Base-by-base conservation (phyloP, 2,329 filamentous ascomycete species). In the Dactylellina haptotyla region DNA sequence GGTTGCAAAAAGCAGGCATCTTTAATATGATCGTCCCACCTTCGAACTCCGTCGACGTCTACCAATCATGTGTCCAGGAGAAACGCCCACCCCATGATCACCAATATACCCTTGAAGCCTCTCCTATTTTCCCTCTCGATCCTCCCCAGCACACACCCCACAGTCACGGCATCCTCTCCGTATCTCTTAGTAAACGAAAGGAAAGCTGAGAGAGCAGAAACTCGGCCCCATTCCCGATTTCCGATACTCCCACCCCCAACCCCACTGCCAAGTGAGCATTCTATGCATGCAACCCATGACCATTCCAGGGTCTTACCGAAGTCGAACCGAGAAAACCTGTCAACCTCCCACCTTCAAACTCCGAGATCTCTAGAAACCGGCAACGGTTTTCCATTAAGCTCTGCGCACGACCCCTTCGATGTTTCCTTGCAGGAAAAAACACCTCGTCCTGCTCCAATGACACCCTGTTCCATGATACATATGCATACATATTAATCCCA, bases 141-240 rank as follows among this genome's bases (percentile, higher is more conserved):
- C 41, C 6, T 43, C 39, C 41, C 41, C 32, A 57, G 16, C 6
- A 34, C 10, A 34, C 12, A 30, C 30, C 10, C 8, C 25, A n/a
- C 50, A 14, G 28, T 16, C 18, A 18, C 18, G 37, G 50, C 50
- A 57, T 10, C 16, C 53, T 20, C 53, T n/a, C n/a, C n/a, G n/a
- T n/a, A n/a, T n/a, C n/a, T n/a, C n/a, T n/a, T n/a, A n/a, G n/a
- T n/a, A n/a, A 45, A 3, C 23, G 16, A 50, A 25, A 26, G 23
- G 8, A 34, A 18, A 61, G 9, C 4, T n/a, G n/a, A n/a, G n/a
- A n/a, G n/a, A 25, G 16, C n/a, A 46, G 3, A 23, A 25, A 34
- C 26, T 72, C 69, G 69, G 69, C 69, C 69, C 69, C 69, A 66
- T 73, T 73, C 69, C 69, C 69, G 69, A 73, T 73, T 73, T 73